Conservation (phyloP, 75 land plant species). For the Chamaecyparis obtusa region DNA sequence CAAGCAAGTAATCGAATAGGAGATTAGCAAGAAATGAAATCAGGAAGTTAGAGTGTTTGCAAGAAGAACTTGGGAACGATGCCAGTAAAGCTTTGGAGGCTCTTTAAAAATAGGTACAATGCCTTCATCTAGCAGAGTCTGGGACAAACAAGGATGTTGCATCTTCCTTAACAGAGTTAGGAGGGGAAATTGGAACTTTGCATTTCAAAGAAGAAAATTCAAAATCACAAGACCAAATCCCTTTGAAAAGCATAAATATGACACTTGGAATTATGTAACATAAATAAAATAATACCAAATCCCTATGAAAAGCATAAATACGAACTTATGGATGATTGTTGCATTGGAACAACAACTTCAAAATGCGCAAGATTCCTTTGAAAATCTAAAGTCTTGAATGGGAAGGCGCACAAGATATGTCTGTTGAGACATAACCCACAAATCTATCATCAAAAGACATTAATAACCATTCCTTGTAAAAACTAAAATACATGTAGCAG, state of each 20-base stretch:
- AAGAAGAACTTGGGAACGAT: conserved; percentile 43
- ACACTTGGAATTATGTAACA: too few relatives aligned
- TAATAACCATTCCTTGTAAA: too few relatives aligned
- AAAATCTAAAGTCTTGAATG: too few relatives aligned
- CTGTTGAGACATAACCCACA: too few relatives aligned
- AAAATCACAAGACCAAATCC: background rate
- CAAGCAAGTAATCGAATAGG: too few relatives aligned
- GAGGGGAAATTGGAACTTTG: conserved; percentile 31
- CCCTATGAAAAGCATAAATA: too few relatives aligned
- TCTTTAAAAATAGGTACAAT: conserved; percentile 84
- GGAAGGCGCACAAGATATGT: too few relatives aligned
- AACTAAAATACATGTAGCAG: too few relatives aligned
- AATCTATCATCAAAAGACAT: too few relatives aligned
- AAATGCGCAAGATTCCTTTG: conserved; percentile 22
- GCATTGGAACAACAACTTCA: conserved; percentile 19
- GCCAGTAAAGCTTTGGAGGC: conserved; percentile 56
- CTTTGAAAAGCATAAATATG: background rate
- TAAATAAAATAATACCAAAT: too few relatives aligned
- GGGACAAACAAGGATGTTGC: conserved; percentile 37
- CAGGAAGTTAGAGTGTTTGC: conserved; percentile 45
- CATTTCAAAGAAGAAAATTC: background rate
- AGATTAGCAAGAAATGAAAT: too few relatives aligned
- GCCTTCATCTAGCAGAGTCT: conserved; percentile 63
- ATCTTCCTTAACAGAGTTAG: conserved; percentile 34
- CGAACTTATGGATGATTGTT: conserved; percentile 18